Percentiles rank a stretch among this genome's conserved stretches.
phyloP scores from a whole-genome alignment of 495 filamentous ascomycete species.

The Talaromyces wortmannii region DNA sequence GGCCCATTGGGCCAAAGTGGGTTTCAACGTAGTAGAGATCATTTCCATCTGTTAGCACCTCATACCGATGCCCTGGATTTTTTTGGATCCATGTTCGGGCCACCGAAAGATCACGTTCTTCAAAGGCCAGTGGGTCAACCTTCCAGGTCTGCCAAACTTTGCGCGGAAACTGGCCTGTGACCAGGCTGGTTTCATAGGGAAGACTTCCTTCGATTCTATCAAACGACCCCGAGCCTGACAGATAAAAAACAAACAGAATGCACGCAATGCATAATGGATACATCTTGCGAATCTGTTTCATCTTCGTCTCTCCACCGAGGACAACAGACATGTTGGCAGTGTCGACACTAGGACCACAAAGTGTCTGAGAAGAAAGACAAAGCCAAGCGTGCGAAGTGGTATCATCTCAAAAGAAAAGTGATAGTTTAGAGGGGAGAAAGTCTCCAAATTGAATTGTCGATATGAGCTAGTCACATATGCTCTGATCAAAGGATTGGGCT shows the following conservation, averaged over 20 bases:
- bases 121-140: conserved; percentile 49
- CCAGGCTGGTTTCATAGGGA: conserved; percentile 12
- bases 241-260: conserved; percentile 33
- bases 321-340: background rate
- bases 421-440: background rate
- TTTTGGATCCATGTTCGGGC: conserved; percentile 51
- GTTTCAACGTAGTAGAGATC: conserved; percentile 51
- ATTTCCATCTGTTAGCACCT: conserved; percentile 58
- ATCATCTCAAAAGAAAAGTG: background rate
- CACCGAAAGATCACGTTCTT: conserved; percentile 41
- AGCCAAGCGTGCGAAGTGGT: background rate
- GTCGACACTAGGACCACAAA: background rate
- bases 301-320: conserved; percentile 1
- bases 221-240: conserved; percentile 21
- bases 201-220: conserved; percentile 9
- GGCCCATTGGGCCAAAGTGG: conserved; percentile 48
- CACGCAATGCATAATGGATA: conserved; percentile 18
- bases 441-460: background rate
- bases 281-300: conserved; percentile 14
- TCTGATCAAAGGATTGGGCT: background rate
- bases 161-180: conserved; percentile 24
- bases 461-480: background rate
- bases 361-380: background rate
- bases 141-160: conserved; percentile 70
- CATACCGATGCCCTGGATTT: conserved; percentile 55